Percentiles rank a stretch among this genome's conserved stretches.
Evolutionary conservation across 1,284 basidiomycete species (phyloP).

Genomic region (Inonotus hispidus): DNA sequence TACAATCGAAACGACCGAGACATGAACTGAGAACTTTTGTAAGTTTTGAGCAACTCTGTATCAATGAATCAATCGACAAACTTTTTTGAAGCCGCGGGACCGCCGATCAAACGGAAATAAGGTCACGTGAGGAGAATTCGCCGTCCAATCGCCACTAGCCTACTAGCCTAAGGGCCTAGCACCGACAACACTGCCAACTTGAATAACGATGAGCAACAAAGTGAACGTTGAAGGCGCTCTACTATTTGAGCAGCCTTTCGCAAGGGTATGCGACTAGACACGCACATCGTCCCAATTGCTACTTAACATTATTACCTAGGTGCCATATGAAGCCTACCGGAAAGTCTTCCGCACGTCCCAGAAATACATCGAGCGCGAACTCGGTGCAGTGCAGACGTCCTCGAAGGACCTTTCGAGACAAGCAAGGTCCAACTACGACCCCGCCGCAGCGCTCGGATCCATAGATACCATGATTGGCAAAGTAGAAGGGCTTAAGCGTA

Average conservation of each 20-base stretch:
- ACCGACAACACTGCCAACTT: background rate
- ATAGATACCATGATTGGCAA: slow-evolving; percentile 74
- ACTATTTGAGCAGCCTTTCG: slow-evolving; percentile 84
- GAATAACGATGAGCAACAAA: slow-evolving; percentile 41
- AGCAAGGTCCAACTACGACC: slow-evolving; percentile 34
- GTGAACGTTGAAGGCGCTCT: slow-evolving; percentile 73
- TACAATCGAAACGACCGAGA: too few species aligned
- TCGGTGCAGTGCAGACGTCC: slow-evolving; percentile 51
- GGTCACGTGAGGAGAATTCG: too few species aligned
- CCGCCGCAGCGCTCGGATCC: slow-evolving; percentile 51
- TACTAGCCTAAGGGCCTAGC: background rate
- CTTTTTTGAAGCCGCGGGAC: too few species aligned
- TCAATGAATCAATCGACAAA: too few species aligned
- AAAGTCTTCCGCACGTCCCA: slow-evolving; percentile 78
- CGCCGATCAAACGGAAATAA: too few species aligned
- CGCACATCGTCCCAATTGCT: slow-evolving; percentile 14
- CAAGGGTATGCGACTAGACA: slow-evolving; percentile 44
- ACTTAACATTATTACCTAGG: slow-evolving; percentile 51
- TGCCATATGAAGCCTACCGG: slow-evolving; percentile 83
- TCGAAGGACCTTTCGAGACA: slow-evolving; percentile 50
- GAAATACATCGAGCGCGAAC: slow-evolving; percentile 74
- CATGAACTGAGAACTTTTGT: too few species aligned
- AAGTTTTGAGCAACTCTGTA: too few species aligned
- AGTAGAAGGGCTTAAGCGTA: slow-evolving; percentile 75
- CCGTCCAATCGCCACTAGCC: background rate